Conservation (phyloP, 768 basidiomycete species). For the Phanerochaete sordida region DNA sequence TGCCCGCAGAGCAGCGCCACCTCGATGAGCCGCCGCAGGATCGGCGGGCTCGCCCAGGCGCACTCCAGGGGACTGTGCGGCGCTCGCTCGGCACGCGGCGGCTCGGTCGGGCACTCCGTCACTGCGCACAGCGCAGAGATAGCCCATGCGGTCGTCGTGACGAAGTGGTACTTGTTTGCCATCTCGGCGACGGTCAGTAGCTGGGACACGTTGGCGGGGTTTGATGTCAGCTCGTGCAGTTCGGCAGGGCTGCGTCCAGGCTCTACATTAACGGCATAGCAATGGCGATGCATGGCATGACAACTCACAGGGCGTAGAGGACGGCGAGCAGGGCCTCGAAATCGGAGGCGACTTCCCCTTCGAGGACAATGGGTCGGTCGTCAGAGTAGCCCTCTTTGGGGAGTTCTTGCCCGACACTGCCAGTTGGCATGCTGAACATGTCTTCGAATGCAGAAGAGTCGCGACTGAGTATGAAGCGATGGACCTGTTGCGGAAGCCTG, state of each 20-base stretch:
- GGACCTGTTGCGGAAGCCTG: conserved; percentile 19
- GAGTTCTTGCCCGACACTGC: not conserved
- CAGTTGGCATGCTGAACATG: conserved; percentile 20
- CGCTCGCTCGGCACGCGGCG: not conserved
- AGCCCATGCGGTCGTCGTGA: conserved; percentile 35
- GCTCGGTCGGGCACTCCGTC: conserved; percentile 12
- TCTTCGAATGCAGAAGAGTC: conserved; percentile 26
- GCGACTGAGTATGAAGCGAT: conserved; percentile 25
- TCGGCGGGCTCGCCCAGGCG: conserved; percentile 24
- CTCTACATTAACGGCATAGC: not conserved
- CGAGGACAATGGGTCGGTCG: conserved; percentile 45
- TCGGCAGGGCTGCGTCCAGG: conserved; percentile 12
- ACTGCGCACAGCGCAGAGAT: conserved; percentile 29
- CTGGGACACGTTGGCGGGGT: conserved; percentile 28
- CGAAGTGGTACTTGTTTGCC: conserved; percentile 37
- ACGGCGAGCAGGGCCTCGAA: conserved; percentile 54
- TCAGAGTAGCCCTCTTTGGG: conserved; percentile 43
- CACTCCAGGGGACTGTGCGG: conserved; percentile 15
- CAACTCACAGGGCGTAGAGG: conserved; percentile 43
- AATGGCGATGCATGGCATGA: not conserved
- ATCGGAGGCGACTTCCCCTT: conserved; percentile 44
- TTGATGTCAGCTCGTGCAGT: conserved; percentile 26
- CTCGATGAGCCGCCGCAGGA: conserved; percentile 31
- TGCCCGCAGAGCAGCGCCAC: conserved; percentile 31
- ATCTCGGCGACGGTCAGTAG: conserved; percentile 38